These are phyloP conservation scores for Aspergillus mulundensis DNA, from an alignment of 495 filamentous ascomycete species.

Conservation along the genomic window DNA sequence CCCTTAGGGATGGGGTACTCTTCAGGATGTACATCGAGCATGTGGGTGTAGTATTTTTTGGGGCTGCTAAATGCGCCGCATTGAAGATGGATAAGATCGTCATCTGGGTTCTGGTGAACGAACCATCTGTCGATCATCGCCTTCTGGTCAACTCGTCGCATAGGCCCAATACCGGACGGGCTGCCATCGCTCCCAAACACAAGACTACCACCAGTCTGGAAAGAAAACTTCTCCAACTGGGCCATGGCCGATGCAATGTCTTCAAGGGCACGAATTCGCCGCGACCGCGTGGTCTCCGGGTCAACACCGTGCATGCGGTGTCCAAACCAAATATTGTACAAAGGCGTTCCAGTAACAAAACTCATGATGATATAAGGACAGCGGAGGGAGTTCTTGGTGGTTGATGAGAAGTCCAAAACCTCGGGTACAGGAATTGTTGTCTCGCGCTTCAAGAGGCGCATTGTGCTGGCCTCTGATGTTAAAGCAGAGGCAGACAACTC, in stretches of 20 bases:
- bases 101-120: conserved; percentile 14
- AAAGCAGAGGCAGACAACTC: conserved; percentile 20
- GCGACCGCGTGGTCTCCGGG: conserved; percentile 1
- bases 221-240: conserved; percentile 27
- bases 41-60: conserved; percentile 19
- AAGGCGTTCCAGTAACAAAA: conserved; percentile 21
- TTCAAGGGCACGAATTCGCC: conserved; percentile 9
- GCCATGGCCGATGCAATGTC: conserved; percentile 29
- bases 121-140: conserved; percentile 22
- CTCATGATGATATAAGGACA: conserved; percentile 29
- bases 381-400: background rate
- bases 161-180: conserved; percentile 10
- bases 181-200: conserved; percentile 19
- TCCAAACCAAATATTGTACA: conserved; percentile 17
- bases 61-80: conserved; percentile 7
- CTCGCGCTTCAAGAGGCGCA: conserved; percentile 23
- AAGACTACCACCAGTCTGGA: conserved; percentile 15
- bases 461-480: conserved; percentile 26
- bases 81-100: conserved; percentile 20
- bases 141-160: conserved; percentile 6
- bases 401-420: background rate
- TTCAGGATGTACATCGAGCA: conserved; percentile 15
- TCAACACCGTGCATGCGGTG: background rate
- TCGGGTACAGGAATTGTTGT: conserved; percentile 33
- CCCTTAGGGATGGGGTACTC: conserved; percentile 12